Evolutionary conservation across 2,329 filamentous ascomycete species (phyloP).

Genomic region (Eurotiales sp.): DNA sequence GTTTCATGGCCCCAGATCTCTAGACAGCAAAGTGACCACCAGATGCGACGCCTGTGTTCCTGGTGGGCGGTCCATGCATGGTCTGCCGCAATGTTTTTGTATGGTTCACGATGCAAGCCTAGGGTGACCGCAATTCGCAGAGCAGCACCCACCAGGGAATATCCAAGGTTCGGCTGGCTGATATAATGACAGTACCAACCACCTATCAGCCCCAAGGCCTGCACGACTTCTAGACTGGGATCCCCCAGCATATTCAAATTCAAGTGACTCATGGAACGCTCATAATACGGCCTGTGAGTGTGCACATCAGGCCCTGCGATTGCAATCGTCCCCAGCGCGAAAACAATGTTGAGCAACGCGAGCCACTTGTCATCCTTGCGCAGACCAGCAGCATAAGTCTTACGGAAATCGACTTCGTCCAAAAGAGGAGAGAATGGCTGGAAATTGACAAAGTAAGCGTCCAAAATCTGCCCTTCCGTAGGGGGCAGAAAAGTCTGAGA

Average conservation of each 20-base stretch:
- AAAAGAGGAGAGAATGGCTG: constrained; percentile 71
- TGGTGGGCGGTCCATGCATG: constrained; percentile 20
- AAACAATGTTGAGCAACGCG: constrained; percentile 70
- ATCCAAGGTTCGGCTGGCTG: constrained; percentile 72
- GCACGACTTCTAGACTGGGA: constrained; percentile 68
- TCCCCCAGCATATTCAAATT: constrained; percentile 65
- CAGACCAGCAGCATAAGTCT: constrained; percentile 54
- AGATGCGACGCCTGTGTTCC: constrained; percentile 64
- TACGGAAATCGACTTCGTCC: constrained; percentile 67
- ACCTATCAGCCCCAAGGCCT: constrained; percentile 67
- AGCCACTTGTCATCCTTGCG: constrained; percentile 67
- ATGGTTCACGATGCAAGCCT: constrained; percentile 53
- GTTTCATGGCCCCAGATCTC: constrained; percentile 72
- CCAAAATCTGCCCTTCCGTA: constrained; percentile 52
- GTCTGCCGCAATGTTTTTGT: neutral
- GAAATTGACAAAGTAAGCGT: constrained; percentile 71
- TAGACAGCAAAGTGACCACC: constrained; percentile 72
- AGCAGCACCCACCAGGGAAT: constrained; percentile 66
- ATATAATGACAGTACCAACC: constrained; percentile 77
- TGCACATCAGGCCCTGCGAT: constrained; percentile 61
- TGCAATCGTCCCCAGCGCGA: constrained; percentile 69
- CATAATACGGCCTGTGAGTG: constrained; percentile 67
- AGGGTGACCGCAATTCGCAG: constrained; percentile 71
- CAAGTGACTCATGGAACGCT: constrained; percentile 63
- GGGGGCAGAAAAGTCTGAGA: neutral